phyloP scores from a whole-genome alignment of 495 filamentous ascomycete species.

The Annulohypoxylon bovei region DNA sequence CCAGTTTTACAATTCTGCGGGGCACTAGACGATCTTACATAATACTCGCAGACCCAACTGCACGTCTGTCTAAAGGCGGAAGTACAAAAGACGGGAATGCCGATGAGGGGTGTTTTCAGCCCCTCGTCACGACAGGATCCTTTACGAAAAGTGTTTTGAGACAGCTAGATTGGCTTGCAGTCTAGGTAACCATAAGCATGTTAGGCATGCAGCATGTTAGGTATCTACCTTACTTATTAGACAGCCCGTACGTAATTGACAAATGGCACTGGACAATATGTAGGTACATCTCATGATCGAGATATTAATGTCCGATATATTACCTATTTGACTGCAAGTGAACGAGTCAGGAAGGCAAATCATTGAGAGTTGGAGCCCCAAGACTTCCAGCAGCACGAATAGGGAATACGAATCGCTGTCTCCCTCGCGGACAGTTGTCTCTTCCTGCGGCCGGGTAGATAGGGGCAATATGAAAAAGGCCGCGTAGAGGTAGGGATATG shows the following conservation, averaged over 20 bases:
- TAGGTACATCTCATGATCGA: slow-evolving; percentile 5
- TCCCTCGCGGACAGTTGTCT: slow-evolving; percentile 16
- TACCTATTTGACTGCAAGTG: slow-evolving; percentile 19
- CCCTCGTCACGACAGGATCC: slow-evolving; percentile 15
- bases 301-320: slow-evolving; percentile 1
- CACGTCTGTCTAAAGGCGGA: slow-evolving; percentile 17
- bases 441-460: slow-evolving; percentile 22
- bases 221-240: slow-evolving; percentile 19
- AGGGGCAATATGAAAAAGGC: slow-evolving; percentile 29
- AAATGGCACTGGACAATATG: not conserved
- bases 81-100: slow-evolving; percentile 22
- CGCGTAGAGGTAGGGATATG: slow-evolving; percentile 30
- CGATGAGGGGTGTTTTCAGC: slow-evolving; percentile 26
- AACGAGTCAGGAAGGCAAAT: slow-evolving; percentile 27
- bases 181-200: slow-evolving; percentile 23
- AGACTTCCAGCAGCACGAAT: slow-evolving; percentile 21
- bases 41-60: slow-evolving; percentile 3
- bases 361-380: slow-evolving; percentile 16
- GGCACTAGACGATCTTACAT: slow-evolving; percentile 3
- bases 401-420: slow-evolving; percentile 15
- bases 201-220: not conserved
- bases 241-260: slow-evolving; percentile 4
- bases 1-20: not conserved
- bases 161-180: slow-evolving; percentile 1
- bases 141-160: slow-evolving; percentile 23